Conservation (phyloP, 768 basidiomycete genomes). For the Dentipellis fragilis region DNA sequence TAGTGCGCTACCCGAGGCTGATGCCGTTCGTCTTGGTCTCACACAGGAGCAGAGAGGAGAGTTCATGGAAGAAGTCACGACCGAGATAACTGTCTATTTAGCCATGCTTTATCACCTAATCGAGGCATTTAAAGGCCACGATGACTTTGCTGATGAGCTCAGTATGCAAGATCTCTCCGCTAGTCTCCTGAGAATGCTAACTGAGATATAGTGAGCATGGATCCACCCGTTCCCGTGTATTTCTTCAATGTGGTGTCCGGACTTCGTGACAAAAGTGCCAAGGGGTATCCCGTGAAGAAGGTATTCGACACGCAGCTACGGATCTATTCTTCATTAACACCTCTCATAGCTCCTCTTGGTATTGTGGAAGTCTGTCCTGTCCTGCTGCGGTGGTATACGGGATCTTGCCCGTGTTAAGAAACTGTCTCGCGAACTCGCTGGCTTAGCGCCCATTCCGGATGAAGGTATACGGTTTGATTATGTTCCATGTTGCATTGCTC, state of each 20-base stretch:
- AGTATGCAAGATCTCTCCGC: conserved; percentile 46
- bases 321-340: conserved; percentile 6
- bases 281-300: conserved; percentile 97
- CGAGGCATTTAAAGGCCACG: conserved; percentile 87
- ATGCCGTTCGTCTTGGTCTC: conserved; percentile 63
- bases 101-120: conserved; percentile 94
- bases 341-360: conserved; percentile 70
- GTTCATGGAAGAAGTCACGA: conserved; percentile 81
- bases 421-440: conserved; percentile 76
- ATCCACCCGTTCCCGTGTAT: conserved; percentile 89
- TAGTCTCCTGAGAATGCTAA: not conserved
- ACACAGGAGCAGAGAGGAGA: conserved; percentile 63
- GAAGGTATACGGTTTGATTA: conserved; percentile 26
- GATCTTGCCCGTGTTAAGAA: conserved; percentile 79
- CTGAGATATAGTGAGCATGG: conserved; percentile 68
- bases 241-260: conserved; percentile 86
- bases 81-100: conserved; percentile 87
- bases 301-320: conserved; percentile 26
- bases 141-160: conserved; percentile 92
- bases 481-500: not conserved
- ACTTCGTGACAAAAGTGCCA: conserved; percentile 86
- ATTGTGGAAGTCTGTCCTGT: conserved; percentile 88
- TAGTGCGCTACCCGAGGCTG: conserved; percentile 69
- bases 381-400: conserved; percentile 87
- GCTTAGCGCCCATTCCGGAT: conserved; percentile 47